phyloP scores from a whole-genome alignment of 2,329 filamentous ascomycete genomes.

The Diplocarpon mali region DNA sequence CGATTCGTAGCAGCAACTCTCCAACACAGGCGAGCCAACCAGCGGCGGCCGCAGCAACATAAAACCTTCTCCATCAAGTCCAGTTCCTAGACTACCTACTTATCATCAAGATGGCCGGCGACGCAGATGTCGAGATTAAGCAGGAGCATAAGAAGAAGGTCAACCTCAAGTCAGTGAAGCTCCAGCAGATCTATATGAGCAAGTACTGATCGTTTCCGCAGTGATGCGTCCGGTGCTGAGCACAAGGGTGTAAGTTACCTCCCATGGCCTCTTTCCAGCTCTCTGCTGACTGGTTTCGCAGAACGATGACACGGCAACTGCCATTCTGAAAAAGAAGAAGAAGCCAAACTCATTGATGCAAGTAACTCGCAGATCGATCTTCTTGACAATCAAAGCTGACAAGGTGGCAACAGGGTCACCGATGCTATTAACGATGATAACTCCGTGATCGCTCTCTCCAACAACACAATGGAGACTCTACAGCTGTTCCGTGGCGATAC shows the following conservation, averaged over 20 bases:
- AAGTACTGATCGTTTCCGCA: constrained; percentile 36
- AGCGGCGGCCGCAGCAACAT: background rate
- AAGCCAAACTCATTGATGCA: constrained; percentile 99
- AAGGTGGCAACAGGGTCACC: constrained; percentile 58
- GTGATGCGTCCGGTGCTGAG: constrained; percentile 82
- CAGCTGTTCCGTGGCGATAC: constrained; percentile 98
- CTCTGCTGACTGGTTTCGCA: constrained; percentile 33
- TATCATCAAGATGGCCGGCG: constrained; percentile 58
- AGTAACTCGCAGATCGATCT: constrained; percentile 28
- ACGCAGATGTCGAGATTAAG: constrained; percentile 39
- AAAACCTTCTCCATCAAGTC: background rate
- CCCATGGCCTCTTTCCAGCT: constrained; percentile 17
- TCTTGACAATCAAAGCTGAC: constrained; percentile 26
- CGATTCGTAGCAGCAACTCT: constrained; percentile 5
- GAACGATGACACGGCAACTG: constrained; percentile 86
- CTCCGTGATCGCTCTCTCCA: constrained; percentile 95
- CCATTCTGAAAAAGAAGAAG: constrained; percentile 99
- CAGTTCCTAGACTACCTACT: constrained; percentile 7
- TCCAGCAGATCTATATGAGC: constrained; percentile 2
- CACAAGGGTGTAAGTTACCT: constrained; percentile 59
- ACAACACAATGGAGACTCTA: constrained; percentile 97
- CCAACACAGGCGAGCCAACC: background rate
- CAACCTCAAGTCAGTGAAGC: constrained; percentile 59
- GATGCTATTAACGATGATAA: constrained; percentile 99
- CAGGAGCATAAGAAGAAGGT: constrained; percentile 67